phyloP scores from a whole-genome alignment of 164 flowering plant species.

The Stephania yunnanensis region DNA sequence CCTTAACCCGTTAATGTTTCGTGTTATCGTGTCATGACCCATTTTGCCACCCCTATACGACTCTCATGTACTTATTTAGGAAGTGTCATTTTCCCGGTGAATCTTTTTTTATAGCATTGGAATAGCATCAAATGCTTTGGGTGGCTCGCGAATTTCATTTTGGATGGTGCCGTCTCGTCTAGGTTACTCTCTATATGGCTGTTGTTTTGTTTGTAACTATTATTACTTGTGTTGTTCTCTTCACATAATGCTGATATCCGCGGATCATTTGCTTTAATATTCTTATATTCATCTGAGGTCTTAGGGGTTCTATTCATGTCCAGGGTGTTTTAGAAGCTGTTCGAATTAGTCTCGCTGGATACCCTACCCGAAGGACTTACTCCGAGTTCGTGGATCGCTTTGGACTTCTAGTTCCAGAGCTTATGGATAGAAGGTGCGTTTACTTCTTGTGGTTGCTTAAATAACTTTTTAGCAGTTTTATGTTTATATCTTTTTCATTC shows the following conservation, averaged over 20 bases:
- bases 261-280: background rate
- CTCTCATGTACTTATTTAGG: too few relatives aligned
- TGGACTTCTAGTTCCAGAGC: conserved; percentile 73
- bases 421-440: conserved; percentile 63
- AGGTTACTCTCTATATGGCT: background rate
- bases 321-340: conserved; percentile 99
- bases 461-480: background rate
- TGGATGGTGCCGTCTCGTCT: background rate
- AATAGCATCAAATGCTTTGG: background rate
- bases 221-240: background rate
- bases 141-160: background rate
- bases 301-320: conserved; percentile 2
- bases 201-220: background rate
- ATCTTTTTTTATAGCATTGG: background rate
- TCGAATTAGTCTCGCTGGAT: conserved; percentile 98
- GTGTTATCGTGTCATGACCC: too few relatives aligned
- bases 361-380: conserved; percentile 89
- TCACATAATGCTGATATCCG: background rate
- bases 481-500: background rate
- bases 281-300: background rate
- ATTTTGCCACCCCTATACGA: too few relatives aligned
- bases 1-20: too few relatives aligned
- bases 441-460: background rate
- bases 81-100: too few relatives aligned
- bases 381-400: conserved; percentile 91